These are phyloP conservation scores for Fraxinus greggii DNA, from an alignment of 305 asterid species.

Conservation along the genomic window DNA sequence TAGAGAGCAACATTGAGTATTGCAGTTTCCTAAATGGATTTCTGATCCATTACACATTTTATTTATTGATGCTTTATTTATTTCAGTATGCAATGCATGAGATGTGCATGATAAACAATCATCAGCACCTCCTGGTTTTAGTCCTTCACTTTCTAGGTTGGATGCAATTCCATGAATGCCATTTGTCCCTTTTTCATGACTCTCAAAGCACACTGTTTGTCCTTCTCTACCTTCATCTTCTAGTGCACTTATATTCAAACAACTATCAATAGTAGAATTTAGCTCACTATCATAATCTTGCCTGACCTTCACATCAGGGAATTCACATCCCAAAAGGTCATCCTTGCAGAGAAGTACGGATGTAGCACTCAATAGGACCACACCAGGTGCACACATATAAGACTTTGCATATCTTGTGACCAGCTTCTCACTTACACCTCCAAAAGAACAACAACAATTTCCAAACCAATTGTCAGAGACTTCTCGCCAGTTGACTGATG, in stretches of 20 bases:
- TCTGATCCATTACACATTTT: slow-evolving; percentile 4
- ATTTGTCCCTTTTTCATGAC: slow-evolving; percentile 11
- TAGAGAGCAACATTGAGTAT: slow-evolving; percentile 38
- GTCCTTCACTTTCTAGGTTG: slow-evolving; percentile 26
- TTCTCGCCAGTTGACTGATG: slow-evolving; percentile 91
- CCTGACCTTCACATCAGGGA: slow-evolving; percentile 32
- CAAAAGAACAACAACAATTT: slow-evolving; percentile 91
- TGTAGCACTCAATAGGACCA: slow-evolving; percentile 62
- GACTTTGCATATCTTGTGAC: slow-evolving; percentile 65
- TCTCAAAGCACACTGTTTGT: slow-evolving; percentile 15
- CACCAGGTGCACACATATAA: slow-evolving; percentile 63
- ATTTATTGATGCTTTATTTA: slow-evolving; percentile 24
- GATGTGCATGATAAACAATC: slow-evolving; percentile 37
- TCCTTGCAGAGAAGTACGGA: slow-evolving; percentile 61
- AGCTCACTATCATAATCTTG: slow-evolving; percentile 27
- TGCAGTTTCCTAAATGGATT: slow-evolving; percentile 19
- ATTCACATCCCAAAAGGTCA: slow-evolving; percentile 61
- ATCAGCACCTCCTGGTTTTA: slow-evolving; percentile 23
- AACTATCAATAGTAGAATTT: slow-evolving; percentile 19
- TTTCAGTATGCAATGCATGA: slow-evolving; percentile 36
- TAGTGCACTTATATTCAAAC: slow-evolving; percentile 17
- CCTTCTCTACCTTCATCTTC: slow-evolving; percentile 24
- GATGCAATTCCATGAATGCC: slow-evolving; percentile 14
- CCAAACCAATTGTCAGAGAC: slow-evolving; percentile 98
- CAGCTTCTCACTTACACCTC: slow-evolving; percentile 79